Conservation (phyloP, 2,329 filamentous ascomycete genomes). For the Epichloe sylvatica region DNA sequence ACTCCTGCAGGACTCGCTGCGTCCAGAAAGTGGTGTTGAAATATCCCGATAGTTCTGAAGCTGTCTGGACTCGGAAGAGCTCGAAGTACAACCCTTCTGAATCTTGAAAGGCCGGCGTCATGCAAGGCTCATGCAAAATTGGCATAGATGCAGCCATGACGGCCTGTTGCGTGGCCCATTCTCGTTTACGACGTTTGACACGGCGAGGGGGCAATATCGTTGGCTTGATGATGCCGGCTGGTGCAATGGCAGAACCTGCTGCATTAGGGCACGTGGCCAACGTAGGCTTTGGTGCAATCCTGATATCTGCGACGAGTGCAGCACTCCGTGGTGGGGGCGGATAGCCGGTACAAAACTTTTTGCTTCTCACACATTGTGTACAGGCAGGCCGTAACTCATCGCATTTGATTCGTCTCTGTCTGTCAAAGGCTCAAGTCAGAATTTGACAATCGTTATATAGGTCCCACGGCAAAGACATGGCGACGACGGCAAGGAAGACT, state of each 20-base stretch:
- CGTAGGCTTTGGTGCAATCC: constrained; percentile 35
- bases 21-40: constrained; percentile 56
- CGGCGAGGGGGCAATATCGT: constrained; percentile 21
- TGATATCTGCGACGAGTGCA: constrained; percentile 31
- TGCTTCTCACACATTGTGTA: constrained; percentile 44
- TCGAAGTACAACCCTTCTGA: constrained; percentile 47
- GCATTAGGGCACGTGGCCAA: constrained; percentile 12
- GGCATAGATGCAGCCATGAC: constrained; percentile 6
- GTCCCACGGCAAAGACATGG: not conserved
- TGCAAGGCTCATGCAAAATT: constrained; percentile 29
- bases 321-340: constrained; percentile 39
- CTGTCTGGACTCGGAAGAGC: constrained; percentile 46
- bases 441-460: not conserved
- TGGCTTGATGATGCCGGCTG: constrained; percentile 8
- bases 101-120: constrained; percentile 31
- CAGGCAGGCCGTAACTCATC: constrained; percentile 49
- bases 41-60: constrained; percentile 50
- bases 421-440: constrained; percentile 15
- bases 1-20: constrained; percentile 47
- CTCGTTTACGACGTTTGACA: constrained; percentile 9
- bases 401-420: constrained; percentile 50
- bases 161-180: not conserved
- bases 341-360: constrained; percentile 46
- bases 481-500: not conserved
- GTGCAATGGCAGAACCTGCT: constrained; percentile 4